phyloP scores from a whole-genome alignment of 495 filamentous ascomycete genomes.

The Zalerion maritima region DNA sequence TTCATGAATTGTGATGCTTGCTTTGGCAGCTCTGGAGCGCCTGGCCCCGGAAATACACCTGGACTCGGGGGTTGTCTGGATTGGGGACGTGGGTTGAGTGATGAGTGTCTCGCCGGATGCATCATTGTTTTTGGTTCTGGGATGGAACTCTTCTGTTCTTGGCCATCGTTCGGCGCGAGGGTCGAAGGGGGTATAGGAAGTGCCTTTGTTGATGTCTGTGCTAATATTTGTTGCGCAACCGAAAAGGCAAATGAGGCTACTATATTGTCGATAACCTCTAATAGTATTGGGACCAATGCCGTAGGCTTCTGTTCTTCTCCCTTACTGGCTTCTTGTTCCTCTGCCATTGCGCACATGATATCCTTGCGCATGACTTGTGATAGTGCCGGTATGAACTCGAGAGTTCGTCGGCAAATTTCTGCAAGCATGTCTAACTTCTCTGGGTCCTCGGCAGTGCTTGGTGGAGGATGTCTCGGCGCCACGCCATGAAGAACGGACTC shows the following conservation, averaged over 20 bases:
- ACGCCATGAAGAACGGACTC: constrained; percentile 36
- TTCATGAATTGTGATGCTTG: constrained; percentile 31
- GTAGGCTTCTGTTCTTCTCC: constrained; percentile 2
- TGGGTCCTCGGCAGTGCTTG: constrained; percentile 37
- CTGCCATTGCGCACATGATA: constrained; percentile 34
- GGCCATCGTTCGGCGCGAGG: constrained; percentile 22
- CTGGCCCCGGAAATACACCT: constrained; percentile 27
- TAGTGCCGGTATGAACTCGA: constrained; percentile 67
- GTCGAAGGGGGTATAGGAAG: constrained; percentile 51
- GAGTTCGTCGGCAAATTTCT: constrained; percentile 62
- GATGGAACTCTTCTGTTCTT: constrained; percentile 37
- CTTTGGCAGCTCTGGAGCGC: constrained; percentile 15
- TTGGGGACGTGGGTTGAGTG: constrained; percentile 24
- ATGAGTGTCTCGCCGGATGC: constrained; percentile 41
- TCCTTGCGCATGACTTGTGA: constrained; percentile 68
- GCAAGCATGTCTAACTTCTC: constrained; percentile 66
- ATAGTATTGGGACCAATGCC: constrained; percentile 16
- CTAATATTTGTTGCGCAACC: constrained; percentile 60
- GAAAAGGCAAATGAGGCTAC: constrained; percentile 77
- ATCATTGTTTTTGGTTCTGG: constrained; percentile 50
- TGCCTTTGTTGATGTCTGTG: constrained; percentile 56
- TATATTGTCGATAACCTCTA: constrained; percentile 59
- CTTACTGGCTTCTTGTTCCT: constrained; percentile 12
- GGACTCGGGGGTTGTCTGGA: constrained; percentile 27
- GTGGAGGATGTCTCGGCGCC: constrained; percentile 28